Evolutionary conservation across 1,139 yeast genomes (phyloP).

Genomic region (Martiniozyma asiatica): DNA sequence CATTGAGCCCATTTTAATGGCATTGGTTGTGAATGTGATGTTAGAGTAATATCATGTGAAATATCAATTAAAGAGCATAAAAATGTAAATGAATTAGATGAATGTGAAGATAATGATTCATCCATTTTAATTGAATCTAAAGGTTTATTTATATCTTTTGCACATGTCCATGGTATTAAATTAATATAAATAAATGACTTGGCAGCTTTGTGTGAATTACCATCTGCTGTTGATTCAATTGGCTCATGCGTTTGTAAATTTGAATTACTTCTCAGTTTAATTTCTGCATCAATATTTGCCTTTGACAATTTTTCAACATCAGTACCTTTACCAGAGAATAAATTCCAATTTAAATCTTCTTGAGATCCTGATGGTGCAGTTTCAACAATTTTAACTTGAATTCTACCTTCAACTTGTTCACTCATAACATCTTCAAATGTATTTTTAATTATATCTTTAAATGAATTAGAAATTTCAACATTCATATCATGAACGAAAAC

Average conservation of each 20-base stretch:
- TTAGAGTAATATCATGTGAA: slow-evolving; percentile 61
- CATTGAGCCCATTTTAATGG: slow-evolving; percentile 85
- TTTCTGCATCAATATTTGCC: slow-evolving; percentile 73
- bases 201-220: slow-evolving; percentile 14
- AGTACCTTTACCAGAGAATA: slow-evolving; percentile 63
- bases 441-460: slow-evolving; percentile 38
- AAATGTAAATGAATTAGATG: slow-evolving; percentile 44
- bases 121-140: slow-evolving; percentile 21
- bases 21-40: slow-evolving; percentile 77
- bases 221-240: slow-evolving; percentile 17
- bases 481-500: slow-evolving; percentile 78
- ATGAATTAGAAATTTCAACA: slow-evolving; percentile 55
- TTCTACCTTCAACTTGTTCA: slow-evolving; percentile 85
- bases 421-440: slow-evolving; percentile 76
- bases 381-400: slow-evolving; percentile 42
- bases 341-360: slow-evolving; percentile 38
- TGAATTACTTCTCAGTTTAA: slow-evolving; percentile 32
- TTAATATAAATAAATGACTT: slow-evolving; percentile 64
- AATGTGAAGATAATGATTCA: slow-evolving; percentile 29
- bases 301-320: slow-evolving; percentile 86
- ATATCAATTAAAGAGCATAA: slow-evolving; percentile 66
- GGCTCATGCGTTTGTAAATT: slow-evolving; percentile 14
- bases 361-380: slow-evolving; percentile 27
- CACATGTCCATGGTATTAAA: slow-evolving; percentile 51
- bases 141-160: slow-evolving; percentile 10